Evolutionary conservation across 2,329 filamentous ascomycete species (phyloP).

Genomic region (Trichoderma semiorbis): DNA sequence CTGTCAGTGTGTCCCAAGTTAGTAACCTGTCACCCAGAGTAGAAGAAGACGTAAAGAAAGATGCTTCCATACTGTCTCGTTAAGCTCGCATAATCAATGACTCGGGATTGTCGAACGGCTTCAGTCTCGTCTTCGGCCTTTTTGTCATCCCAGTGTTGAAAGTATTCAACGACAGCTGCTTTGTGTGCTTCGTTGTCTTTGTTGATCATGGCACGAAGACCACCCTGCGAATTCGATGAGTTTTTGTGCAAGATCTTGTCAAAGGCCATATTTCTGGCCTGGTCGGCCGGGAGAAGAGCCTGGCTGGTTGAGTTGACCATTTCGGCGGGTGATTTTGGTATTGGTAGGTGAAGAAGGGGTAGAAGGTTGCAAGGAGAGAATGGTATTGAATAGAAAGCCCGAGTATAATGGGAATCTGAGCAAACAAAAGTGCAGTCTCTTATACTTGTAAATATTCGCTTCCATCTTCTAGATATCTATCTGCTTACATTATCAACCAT

Average conservation of each 20-base stretch:
- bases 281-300: constrained; percentile 72
- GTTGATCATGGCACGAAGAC: constrained; percentile 73
- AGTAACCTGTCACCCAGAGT: not conserved
- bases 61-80: constrained; percentile 11
- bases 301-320: constrained; percentile 22
- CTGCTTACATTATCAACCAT: not conserved
- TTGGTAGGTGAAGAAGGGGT: not conserved
- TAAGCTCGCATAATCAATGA: constrained; percentile 16
- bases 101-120: constrained; percentile 45
- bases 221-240: constrained; percentile 62
- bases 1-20: constrained; percentile 39
- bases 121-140: constrained; percentile 71
- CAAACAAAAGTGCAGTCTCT: not conserved
- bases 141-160: constrained; percentile 96
- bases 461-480: not conserved
- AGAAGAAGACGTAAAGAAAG: not conserved
- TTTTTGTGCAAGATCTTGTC: constrained; percentile 74
- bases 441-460: not conserved
- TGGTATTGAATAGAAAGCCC: not conserved
- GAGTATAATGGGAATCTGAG: not conserved
- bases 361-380: not conserved
- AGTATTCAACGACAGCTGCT: constrained; percentile 84
- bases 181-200: constrained; percentile 72
- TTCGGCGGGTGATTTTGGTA: not conserved
- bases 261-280: constrained; percentile 77